phyloP scores from a whole-genome alignment of 2,329 filamentous ascomycete species.

The Colletotrichum coccodes region DNA sequence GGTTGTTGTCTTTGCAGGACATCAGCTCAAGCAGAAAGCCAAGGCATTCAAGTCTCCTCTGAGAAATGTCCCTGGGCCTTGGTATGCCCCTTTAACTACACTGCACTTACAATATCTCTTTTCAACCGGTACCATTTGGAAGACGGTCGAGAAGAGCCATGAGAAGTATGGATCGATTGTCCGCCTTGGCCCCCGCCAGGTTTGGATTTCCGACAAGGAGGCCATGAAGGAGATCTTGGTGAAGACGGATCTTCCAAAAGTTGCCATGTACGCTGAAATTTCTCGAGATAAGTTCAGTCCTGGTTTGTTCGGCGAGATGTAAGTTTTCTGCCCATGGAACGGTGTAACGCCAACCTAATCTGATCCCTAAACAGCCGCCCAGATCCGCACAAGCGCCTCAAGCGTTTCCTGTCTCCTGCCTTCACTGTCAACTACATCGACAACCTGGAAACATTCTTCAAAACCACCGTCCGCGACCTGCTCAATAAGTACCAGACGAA shows the following conservation, averaged over 20 bases:
- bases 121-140: slow-evolving; percentile 37
- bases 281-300: slow-evolving; percentile 33
- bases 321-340: not conserved
- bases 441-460: slow-evolving; percentile 36
- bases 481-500: slow-evolving; percentile 24
- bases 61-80: slow-evolving; percentile 30
- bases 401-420: slow-evolving; percentile 38
- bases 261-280: slow-evolving; percentile 38
- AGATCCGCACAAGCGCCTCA: slow-evolving; percentile 38
- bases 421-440: slow-evolving; percentile 40
- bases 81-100: slow-evolving; percentile 36
- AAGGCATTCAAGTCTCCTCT: slow-evolving; percentile 26
- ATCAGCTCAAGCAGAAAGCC: slow-evolving; percentile 21
- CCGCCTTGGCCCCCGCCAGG: slow-evolving; percentile 35
- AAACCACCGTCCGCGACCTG: slow-evolving; percentile 32
- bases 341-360: not conserved
- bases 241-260: slow-evolving; percentile 36
- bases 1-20: not conserved
- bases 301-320: slow-evolving; percentile 38
- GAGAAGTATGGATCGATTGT: slow-evolving; percentile 35
- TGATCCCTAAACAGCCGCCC: slow-evolving; percentile 25
- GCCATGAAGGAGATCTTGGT: slow-evolving; percentile 37
- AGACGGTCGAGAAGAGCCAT: slow-evolving; percentile 34
- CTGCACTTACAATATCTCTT: slow-evolving; percentile 36
- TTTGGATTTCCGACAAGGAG: slow-evolving; percentile 37